Conservation (phyloP, 768 basidiomycete species). For the Boletus vinaceobasis region DNA sequence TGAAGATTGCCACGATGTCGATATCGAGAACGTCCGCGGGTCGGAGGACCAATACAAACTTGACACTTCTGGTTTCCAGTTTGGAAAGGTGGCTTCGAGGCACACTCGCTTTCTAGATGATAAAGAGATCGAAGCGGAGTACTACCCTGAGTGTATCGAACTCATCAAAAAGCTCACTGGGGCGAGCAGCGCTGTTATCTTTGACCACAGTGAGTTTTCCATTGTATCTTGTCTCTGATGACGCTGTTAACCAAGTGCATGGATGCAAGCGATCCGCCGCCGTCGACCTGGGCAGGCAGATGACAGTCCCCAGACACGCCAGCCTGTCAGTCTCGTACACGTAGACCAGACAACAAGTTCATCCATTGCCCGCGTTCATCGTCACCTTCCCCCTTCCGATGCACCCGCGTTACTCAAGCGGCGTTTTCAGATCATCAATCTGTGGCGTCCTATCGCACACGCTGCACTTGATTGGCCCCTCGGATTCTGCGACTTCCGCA, state of each 20-base stretch:
- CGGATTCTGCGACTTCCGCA: conserved; percentile 46
- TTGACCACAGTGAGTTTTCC: conserved; percentile 38
- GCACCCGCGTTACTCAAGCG: conserved; percentile 37
- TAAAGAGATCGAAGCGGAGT: conserved; percentile 34
- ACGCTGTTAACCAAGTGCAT: neutral
- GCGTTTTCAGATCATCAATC: conserved; percentile 52
- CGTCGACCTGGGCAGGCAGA: conserved; percentile 35
- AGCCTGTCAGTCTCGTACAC: conserved; percentile 42
- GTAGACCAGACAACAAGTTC: conserved; percentile 45
- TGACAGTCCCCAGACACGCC: conserved; percentile 39
- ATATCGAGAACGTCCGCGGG: conserved; percentile 34
- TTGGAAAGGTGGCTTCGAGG: conserved; percentile 20
- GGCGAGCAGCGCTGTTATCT: conserved; percentile 38
- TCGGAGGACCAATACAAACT: conserved; percentile 31
- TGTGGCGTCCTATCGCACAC: conserved; percentile 51
- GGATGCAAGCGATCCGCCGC: conserved; percentile 40
- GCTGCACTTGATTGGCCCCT: conserved; percentile 48
- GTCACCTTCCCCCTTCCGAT: conserved; percentile 41
- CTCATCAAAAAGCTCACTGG: conserved; percentile 38
- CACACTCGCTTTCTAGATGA: conserved; percentile 35
- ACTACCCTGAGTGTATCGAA: conserved; percentile 39
- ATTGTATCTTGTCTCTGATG: neutral
- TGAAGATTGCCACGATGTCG: conserved; percentile 7
- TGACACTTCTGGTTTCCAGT: conserved; percentile 37
- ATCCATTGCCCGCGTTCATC: conserved; percentile 40